phyloP scores from a whole-genome alignment of 306 rosid genomes.

The Prunus padus region DNA sequence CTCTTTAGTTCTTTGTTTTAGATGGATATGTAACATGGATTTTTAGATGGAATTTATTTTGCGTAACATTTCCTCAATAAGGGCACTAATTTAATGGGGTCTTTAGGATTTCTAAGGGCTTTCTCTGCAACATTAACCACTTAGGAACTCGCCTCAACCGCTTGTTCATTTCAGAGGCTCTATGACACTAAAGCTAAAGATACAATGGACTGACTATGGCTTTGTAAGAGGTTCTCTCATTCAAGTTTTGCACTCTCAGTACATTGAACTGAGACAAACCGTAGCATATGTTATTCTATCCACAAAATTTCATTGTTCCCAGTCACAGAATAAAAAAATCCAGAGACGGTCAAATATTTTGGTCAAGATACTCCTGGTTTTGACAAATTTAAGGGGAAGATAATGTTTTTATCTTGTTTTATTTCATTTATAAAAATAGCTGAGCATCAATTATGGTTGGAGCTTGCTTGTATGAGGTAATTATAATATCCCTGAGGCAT shows the following conservation, averaged over 20 bases:
- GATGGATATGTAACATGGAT: neutral
- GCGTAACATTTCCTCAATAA: neutral
- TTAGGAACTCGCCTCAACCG: neutral
- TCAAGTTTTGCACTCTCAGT: neutral
- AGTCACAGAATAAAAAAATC: neutral
- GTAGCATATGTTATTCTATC: neutral
- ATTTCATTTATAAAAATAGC: slow-evolving; percentile 2
- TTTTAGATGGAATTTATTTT: neutral
- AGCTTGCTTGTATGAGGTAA: neutral
- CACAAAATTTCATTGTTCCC: neutral
- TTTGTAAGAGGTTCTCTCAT: neutral
- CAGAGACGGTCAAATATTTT: neutral
- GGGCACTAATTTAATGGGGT: neutral
- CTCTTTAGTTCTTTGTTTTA: neutral
- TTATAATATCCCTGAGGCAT: slow-evolving; percentile 5
- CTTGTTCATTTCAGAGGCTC: neutral
- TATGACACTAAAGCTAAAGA: neutral
- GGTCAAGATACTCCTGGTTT: neutral
- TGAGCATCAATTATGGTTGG: neutral
- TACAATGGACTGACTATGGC: neutral
- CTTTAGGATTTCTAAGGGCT: neutral
- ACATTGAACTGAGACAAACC: neutral
- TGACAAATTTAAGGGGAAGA: neutral
- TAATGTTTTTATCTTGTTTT: neutral
- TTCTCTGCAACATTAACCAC: neutral